Percentiles rank a stretch among this genome's conserved stretches.
These are phyloP conservation scores for Odontarrhena argentea DNA, from an alignment of 345 rosid genomes.

Conservation along the genomic window DNA sequence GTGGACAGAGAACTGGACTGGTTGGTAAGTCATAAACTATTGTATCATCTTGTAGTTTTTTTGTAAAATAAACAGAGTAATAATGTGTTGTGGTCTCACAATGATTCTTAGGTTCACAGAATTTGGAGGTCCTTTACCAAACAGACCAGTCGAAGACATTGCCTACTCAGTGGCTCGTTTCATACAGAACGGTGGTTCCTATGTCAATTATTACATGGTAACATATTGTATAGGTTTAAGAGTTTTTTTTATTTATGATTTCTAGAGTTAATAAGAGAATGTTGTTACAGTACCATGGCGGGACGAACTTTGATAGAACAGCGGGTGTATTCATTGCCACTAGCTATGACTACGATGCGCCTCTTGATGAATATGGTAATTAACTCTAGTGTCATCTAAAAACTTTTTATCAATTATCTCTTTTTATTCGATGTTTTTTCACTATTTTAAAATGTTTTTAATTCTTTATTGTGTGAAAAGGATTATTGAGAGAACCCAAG, in stretches of 20 bases:
- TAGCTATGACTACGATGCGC: conserved; percentile 95
- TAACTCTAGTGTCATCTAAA: neutral
- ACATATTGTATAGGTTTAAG: neutral
- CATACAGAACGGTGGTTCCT: conserved; percentile 81
- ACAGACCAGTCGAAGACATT: conserved; percentile 84
- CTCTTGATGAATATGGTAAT: conserved; percentile 88
- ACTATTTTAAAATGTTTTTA: neutral
- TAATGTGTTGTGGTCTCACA: conserved; percentile 8
- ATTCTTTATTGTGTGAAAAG: conserved; percentile 37
- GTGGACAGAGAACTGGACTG: conserved; percentile 98
- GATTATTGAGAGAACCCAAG: conserved; percentile 82
- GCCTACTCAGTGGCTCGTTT: conserved; percentile 83
- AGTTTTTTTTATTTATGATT: neutral
- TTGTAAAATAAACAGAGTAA: neutral
- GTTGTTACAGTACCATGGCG: conserved; percentile 80
- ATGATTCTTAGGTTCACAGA: conserved; percentile 56
- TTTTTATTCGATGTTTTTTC: conserved; percentile 3
- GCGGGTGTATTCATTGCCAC: conserved; percentile 86
- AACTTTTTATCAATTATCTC: neutral
- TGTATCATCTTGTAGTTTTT: neutral
- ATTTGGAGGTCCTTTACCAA: conserved; percentile 73
- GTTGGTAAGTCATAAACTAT: conserved; percentile 59
- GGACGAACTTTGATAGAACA: conserved; percentile 93
- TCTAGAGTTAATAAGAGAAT: conserved; percentile 9
- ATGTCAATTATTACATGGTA: conserved; percentile 87